phyloP scores from a whole-genome alignment of 176 grass and related monocot species.

The Phoenix dactylifera region DNA sequence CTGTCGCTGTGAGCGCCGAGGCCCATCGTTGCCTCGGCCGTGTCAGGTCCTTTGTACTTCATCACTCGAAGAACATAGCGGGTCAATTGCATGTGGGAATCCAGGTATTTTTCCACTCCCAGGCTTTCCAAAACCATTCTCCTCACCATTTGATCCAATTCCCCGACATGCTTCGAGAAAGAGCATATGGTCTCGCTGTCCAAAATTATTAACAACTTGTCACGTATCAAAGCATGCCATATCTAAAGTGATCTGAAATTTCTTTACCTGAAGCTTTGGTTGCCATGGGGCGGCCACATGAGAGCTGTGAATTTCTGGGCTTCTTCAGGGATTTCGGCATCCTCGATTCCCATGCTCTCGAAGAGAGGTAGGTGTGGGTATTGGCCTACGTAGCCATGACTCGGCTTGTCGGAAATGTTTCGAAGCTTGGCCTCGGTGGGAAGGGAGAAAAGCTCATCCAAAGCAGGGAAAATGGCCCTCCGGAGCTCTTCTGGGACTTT shows the following conservation, averaged over 20 bases:
- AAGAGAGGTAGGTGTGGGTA: conserved; percentile 27
- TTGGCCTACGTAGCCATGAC: conserved; percentile 45
- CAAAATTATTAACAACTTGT: background rate
- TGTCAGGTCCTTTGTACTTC: conserved; percentile 38
- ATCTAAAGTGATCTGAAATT: background rate
- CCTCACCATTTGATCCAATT: conserved; percentile 36
- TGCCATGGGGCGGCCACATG: conserved; percentile 52
- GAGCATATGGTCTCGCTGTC: conserved; percentile 20
- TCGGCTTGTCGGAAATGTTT: conserved; percentile 40
- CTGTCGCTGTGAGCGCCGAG: conserved; percentile 42
- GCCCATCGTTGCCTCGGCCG: conserved; percentile 16
- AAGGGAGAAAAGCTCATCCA: conserved; percentile 49
- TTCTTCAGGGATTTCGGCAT: conserved; percentile 3
- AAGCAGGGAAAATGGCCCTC: conserved; percentile 29
- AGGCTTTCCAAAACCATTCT: conserved; percentile 64
- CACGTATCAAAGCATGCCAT: no score
- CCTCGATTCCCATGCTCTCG: conserved; percentile 47
- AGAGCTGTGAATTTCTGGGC: conserved; percentile 32
- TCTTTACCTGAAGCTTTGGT: conserved; percentile 34
- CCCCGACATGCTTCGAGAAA: conserved; percentile 1
- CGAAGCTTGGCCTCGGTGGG: conserved; percentile 34
- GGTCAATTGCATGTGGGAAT: conserved; percentile 10
- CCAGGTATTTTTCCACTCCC: conserved; percentile 32
- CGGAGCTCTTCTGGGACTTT: conserved; percentile 16
- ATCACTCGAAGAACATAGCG: conserved; percentile 42